A percentile compares a stretch with the other conserved stretches of the same genome.
Evolutionary conservation across 1,284 basidiomycete genomes (phyloP).

Genomic region (Apiotrichum sp.): DNA sequence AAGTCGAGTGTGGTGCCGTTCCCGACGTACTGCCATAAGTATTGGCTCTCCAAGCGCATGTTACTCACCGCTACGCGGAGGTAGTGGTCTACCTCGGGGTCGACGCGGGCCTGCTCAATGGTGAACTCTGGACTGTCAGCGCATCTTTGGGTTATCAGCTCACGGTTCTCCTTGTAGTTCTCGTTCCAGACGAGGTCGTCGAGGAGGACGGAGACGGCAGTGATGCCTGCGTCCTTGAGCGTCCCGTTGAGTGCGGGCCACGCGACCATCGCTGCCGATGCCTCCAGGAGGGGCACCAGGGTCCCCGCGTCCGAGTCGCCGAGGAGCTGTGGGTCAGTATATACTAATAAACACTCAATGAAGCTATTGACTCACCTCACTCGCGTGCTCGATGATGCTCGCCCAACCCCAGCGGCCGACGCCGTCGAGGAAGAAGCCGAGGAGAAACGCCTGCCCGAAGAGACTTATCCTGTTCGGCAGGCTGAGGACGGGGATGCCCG

Average conservation of each 20-base stretch:
- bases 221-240: slow-evolving; percentile 12
- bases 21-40: slow-evolving; percentile 17
- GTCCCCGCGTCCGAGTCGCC: slow-evolving; percentile 26
- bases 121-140: slow-evolving; percentile 8
- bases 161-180: slow-evolving; percentile 16
- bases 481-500: slow-evolving; percentile 33
- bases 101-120: slow-evolving; percentile 8
- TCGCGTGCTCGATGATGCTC: slow-evolving; percentile 28
- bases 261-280: slow-evolving; percentile 5
- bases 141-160: not conserved
- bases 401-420: slow-evolving; percentile 43
- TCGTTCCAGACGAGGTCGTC: slow-evolving; percentile 26
- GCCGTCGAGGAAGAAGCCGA: slow-evolving; percentile 42
- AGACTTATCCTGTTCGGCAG: slow-evolving; percentile 37
- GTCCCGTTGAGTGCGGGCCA: slow-evolving; percentile 19
- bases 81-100: slow-evolving; percentile 24
- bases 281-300: slow-evolving; percentile 9
- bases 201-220: slow-evolving; percentile 22
- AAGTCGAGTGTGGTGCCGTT: slow-evolving; percentile 30
- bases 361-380: not conserved
- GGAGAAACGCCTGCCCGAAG: slow-evolving; percentile 34
- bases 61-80: slow-evolving; percentile 29
- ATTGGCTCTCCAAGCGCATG: not conserved
- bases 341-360: too few species aligned
- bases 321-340: slow-evolving; percentile 14